A percentile compares a stretch with the other conserved stretches of the same genome.
Conservation (phyloP, 371 early-diverging fungal species). For the Synchytrium microbalum region DNA sequence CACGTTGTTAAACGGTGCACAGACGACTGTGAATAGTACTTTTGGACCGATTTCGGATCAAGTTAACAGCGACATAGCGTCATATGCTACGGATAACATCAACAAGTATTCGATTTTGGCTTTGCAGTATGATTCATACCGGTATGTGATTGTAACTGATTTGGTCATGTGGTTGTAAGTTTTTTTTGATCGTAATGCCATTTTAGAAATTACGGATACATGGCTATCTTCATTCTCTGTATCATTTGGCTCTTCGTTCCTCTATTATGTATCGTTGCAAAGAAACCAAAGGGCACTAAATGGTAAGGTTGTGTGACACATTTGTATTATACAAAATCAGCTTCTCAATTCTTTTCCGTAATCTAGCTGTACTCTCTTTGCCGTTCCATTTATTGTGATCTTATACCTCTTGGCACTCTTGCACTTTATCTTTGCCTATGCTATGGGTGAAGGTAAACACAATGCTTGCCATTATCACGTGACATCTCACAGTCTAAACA, state of each 20-base stretch:
- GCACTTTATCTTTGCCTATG: neutral
- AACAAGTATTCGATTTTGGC: neutral
- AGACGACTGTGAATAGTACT: neutral
- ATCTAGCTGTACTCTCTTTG: neutral
- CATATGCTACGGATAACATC: neutral
- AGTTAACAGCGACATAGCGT: neutral
- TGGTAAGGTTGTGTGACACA: neutral
- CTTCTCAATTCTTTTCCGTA: neutral
- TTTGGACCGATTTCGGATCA: neutral
- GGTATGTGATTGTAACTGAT: neutral
- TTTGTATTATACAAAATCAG: neutral
- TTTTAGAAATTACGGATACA: neutral
- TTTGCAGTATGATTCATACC: neutral
- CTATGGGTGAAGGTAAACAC: neutral
- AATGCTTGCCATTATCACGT: too few relatives aligned
- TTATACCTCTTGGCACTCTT: neutral
- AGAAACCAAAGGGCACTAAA: conserved; percentile 2
- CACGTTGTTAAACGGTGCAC: neutral
- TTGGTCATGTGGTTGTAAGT: neutral
- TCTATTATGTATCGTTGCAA: neutral
- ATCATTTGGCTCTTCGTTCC: neutral
- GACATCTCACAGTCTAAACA: too few relatives aligned
- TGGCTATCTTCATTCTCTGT: neutral
- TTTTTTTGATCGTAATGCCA: too few relatives aligned
- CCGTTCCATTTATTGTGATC: neutral